phyloP scores from a whole-genome alignment of 2,329 filamentous ascomycete species.

The Hymenoscyphus albidus region DNA sequence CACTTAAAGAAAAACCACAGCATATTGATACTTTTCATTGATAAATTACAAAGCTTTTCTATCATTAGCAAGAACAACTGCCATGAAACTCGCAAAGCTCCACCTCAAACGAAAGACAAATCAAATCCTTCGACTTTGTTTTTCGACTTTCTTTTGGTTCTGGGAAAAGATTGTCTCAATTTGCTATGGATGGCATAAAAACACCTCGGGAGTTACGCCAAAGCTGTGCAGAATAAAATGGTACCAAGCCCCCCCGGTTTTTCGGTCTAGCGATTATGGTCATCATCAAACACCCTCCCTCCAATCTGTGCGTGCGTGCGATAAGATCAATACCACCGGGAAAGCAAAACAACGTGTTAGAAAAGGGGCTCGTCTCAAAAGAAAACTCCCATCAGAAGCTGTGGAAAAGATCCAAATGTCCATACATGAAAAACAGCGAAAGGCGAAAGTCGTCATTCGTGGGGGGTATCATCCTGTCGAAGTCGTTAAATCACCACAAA shows the following conservation, averaged over 20 bases:
- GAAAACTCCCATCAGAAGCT: constrained; percentile 14
- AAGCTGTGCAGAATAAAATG: constrained; percentile 9
- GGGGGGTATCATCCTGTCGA: constrained; percentile 32
- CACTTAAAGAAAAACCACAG: no score
- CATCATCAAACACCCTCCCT: constrained; percentile 21
- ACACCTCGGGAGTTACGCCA: constrained; percentile 7
- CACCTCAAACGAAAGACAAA: background rate
- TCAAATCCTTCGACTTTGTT: no score
- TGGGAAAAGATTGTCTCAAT: background rate
- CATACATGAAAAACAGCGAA: constrained; percentile 31
- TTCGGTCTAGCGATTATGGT: constrained; percentile 17
- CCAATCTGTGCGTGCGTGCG: constrained; percentile 11
- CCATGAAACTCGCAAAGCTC: background rate
- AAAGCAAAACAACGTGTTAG: background rate
- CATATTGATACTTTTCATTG: background rate
- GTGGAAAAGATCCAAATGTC: constrained; percentile 22
- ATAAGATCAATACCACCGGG: background rate
- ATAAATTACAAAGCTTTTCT: background rate
- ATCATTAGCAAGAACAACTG: background rate
- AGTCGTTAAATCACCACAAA: constrained; percentile 22
- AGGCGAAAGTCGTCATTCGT: constrained; percentile 32
- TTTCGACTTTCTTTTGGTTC: background rate
- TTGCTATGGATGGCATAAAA: constrained; percentile 7
- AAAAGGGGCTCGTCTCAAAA: background rate
- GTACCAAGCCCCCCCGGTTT: constrained; percentile 6